phyloP scores from a whole-genome alignment of 1,284 basidiomycete species.

The Leucoagaricus sp. region DNA sequence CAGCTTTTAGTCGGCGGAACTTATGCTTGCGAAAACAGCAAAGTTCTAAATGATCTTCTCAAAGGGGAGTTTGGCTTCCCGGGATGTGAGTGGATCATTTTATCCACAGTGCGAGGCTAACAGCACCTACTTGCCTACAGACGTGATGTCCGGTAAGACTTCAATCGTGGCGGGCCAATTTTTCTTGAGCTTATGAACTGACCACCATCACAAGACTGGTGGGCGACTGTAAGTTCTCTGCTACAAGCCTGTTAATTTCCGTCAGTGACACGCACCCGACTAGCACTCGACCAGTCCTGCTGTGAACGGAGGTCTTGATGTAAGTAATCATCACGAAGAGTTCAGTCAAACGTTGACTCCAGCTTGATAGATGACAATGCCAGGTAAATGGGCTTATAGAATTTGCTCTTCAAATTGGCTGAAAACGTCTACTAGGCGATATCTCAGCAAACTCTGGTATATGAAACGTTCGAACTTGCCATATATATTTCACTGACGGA shows the following conservation, averaged over 20 bases:
- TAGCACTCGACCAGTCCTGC: slow-evolving; percentile 40
- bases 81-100: slow-evolving; percentile 48
- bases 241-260: not conserved
- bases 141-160: slow-evolving; percentile 51
- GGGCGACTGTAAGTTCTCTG: slow-evolving; percentile 31
- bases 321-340: slow-evolving; percentile 25
- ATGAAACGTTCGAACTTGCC: slow-evolving; percentile 14
- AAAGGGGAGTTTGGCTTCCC: slow-evolving; percentile 77
- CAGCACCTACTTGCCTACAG: slow-evolving; percentile 24
- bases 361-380: not conserved
- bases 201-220: slow-evolving; percentile 31
- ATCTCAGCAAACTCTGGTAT: slow-evolving; percentile 37
- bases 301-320: slow-evolving; percentile 65
- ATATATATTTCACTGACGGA: not conserved
- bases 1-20: slow-evolving; percentile 59
- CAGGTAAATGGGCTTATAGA: slow-evolving; percentile 35
- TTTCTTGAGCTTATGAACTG: not conserved
- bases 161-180: not conserved
- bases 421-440: slow-evolving; percentile 38
- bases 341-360: not conserved
- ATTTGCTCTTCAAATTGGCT: not conserved
- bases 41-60: slow-evolving; percentile 68
- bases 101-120: not conserved
- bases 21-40: slow-evolving; percentile 69
- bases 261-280: too few species aligned